Conservation (phyloP, 495 filamentous ascomycete genomes). For the Xanthoparmelia taractica region DNA sequence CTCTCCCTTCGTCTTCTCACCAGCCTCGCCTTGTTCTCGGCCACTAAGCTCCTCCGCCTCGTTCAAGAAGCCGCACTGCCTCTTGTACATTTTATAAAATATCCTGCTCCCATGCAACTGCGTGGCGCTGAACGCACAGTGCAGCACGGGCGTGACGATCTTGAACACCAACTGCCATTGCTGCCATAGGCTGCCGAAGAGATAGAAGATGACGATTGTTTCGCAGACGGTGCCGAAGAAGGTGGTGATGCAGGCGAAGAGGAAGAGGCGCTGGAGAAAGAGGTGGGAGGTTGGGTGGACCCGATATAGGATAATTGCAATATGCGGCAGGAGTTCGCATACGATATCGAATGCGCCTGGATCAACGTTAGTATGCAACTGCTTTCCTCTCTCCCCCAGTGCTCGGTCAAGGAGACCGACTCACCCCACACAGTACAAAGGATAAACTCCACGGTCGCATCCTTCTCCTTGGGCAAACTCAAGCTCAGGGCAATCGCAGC, state of each 20-base stretch:
- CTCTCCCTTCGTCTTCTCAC: not conserved
- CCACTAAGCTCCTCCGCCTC: slow-evolving; percentile 1
- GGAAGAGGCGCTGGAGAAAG: slow-evolving; percentile 39
- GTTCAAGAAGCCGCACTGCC: too few species aligned
- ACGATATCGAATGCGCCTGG: slow-evolving; percentile 44
- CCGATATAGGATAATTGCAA: slow-evolving; percentile 45
- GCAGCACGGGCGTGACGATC: slow-evolving; percentile 41
- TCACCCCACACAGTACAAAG: slow-evolving; percentile 45
- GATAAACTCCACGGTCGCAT: slow-evolving; percentile 43
- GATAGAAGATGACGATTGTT: slow-evolving; percentile 42
- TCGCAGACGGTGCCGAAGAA: slow-evolving; percentile 38
- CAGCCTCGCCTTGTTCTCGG: not conserved
- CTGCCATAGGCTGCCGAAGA: slow-evolving; percentile 42
- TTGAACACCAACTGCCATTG: slow-evolving; percentile 44
- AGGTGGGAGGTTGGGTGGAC: slow-evolving; percentile 35
- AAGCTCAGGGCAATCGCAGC: slow-evolving; percentile 42
- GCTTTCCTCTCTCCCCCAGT: too few species aligned
- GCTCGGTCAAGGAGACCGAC: too few species aligned
- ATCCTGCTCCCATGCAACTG: slow-evolving; percentile 42
- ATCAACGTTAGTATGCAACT: not conserved
- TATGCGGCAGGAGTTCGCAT: slow-evolving; percentile 43
- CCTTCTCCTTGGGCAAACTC: slow-evolving; percentile 32
- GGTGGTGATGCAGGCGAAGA: slow-evolving; percentile 35
- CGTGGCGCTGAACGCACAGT: slow-evolving; percentile 37
- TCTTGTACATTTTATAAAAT: too few species aligned